A percentile compares a stretch with the other conserved stretches of the same genome.
These are phyloP conservation scores for Pleodorina starrii DNA, from an alignment of 139 green algal genomes.

Conservation along the genomic window DNA sequence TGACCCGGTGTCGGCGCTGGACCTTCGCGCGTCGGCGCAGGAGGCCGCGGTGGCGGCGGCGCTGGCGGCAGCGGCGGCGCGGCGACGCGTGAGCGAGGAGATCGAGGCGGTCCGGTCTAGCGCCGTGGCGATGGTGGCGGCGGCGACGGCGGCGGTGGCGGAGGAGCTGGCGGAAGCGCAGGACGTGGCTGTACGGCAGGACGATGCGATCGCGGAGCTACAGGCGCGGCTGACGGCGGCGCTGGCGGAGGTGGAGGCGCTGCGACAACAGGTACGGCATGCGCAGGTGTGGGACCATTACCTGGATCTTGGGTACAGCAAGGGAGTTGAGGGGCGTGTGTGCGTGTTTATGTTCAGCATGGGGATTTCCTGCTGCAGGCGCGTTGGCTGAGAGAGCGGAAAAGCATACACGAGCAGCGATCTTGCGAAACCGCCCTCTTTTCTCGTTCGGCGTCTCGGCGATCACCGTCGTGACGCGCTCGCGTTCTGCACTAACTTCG, in stretches of 20 bases:
- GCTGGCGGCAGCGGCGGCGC: not conserved
- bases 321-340: not conserved
- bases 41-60: not conserved
- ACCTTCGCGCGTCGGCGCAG: not conserved
- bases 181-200: not conserved
- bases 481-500: no score
- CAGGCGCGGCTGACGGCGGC: not conserved
- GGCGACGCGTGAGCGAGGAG: not conserved
- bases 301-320: not conserved
- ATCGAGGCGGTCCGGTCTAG: not conserved
- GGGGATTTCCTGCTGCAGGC: no score
- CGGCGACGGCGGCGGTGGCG: not conserved
- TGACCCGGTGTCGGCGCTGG: not conserved
- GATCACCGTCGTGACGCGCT: no score
- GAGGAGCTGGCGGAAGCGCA: constrained; percentile 2
- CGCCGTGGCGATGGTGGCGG: not conserved
- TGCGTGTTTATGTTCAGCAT: not conserved
- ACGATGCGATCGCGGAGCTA: not conserved
- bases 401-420: no score
- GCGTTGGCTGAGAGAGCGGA: no score
- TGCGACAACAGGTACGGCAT: not conserved
- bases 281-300: not conserved
- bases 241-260: not conserved
- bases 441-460: no score
- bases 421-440: no score